Evolutionary conservation across 2,329 filamentous ascomycete species (phyloP), one percentile per base, ranked within the genome.

Genomic region (Davidsoniella eucalypti): DNA sequence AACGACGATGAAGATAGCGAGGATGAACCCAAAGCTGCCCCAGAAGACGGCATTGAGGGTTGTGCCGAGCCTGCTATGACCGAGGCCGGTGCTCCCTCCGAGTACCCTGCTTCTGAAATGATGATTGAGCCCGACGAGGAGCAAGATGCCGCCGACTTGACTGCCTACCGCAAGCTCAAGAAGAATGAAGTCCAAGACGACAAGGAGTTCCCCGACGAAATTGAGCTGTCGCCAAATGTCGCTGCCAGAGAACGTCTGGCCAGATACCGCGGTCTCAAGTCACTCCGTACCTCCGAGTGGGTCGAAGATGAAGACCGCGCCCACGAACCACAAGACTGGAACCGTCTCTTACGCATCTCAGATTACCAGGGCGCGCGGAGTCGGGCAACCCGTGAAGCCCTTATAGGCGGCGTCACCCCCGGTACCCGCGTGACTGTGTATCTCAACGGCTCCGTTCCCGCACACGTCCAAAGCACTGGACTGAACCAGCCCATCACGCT

Each of bases 171-270:
- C 38, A 73, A 77, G 47, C 79, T 80, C 55, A 86, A 87, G 59
- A 78, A 80, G 47, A 79, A 80, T 21, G 90, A 95, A 57, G 86
- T 80, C 3, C 77, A 88, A 46, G 88, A 96, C 12, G 92, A 98
- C 63, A 76, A 84, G 50, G 90, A 96, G 63, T 98, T 96, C 64
- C 92, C 92, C 0, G 92, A 98, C 57, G 92, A 98, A 64, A 92
- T 98, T 52, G 93, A 98, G 64, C 70, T 98, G 49, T 86, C 85
- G 56, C 92, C 93, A 0, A 76, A 90, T 49, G 86, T 93, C 3
- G 72, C 86, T 42, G 92, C 92, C 0, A 72, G 86, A 47, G 92
- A 98, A 65, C 76, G 92, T 42, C 69, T 98, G 49, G 78, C 83
- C 7, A 78, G 85, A 53, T 98, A 95, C 66, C 75, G 92, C 60